A percentile compares a stretch with the other conserved stretches of the same genome.
Evolutionary conservation across 2,329 filamentous ascomycete species (phyloP).

Genomic region (Chlorencoelia australis): DNA sequence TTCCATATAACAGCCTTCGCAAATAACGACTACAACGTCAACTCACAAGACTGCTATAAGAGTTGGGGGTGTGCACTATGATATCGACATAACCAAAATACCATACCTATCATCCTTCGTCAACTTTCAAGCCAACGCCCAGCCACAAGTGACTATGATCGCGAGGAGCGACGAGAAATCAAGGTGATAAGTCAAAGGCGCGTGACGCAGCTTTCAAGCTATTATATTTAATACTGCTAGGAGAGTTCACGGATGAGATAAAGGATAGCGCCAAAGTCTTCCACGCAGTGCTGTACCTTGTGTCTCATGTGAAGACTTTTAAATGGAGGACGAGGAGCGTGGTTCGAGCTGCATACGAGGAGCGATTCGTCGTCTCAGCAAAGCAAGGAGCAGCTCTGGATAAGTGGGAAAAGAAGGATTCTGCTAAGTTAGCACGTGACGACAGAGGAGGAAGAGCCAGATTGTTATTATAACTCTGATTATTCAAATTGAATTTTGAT

Average conservation of each 20-base stretch:
- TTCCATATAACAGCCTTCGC: background rate
- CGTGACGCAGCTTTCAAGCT: conserved; percentile 21
- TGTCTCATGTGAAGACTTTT: conserved; percentile 19
- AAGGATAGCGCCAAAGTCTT: conserved; percentile 15
- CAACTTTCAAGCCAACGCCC: conserved; percentile 14
- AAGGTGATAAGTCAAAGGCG: conserved; percentile 11
- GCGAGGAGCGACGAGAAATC: conserved; percentile 9
- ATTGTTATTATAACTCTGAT: conserved; percentile 1
- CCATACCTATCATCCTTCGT: conserved; percentile 1
- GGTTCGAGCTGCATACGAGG: conserved; percentile 18
- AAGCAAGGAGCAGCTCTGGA: conserved; percentile 20
- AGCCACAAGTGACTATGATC: conserved; percentile 15
- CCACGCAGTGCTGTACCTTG: conserved; percentile 18
- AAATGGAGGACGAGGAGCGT: conserved; percentile 18
- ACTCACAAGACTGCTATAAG: background rate
- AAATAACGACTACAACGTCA: background rate
- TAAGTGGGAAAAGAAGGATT: conserved; percentile 13
- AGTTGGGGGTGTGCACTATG: background rate
- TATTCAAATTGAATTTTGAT: conserved; percentile 1
- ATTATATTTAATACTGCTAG: conserved; percentile 16
- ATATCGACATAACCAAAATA: background rate
- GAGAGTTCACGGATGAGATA: conserved; percentile 13
- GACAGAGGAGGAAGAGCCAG: conserved; percentile 8
- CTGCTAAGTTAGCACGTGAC: conserved; percentile 4
- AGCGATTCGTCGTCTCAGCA: conserved; percentile 16